Conservation (phyloP, 768 basidiomycete genomes). For the Collybia sp. region DNA sequence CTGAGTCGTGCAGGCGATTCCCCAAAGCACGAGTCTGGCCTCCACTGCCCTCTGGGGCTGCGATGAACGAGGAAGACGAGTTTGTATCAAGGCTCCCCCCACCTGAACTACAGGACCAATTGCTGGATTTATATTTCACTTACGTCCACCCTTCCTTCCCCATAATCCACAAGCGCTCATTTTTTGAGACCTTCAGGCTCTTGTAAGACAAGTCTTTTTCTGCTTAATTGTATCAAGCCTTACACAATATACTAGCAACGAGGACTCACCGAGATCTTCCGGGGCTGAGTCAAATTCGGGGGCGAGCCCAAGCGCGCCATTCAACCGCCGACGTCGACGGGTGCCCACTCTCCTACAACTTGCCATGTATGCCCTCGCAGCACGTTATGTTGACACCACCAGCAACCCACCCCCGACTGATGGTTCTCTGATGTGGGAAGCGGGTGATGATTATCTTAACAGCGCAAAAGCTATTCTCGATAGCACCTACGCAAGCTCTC, state of each 20-base stretch:
- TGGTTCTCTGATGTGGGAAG: constrained; percentile 69
- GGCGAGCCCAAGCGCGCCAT: constrained; percentile 21
- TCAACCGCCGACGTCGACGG: constrained; percentile 35
- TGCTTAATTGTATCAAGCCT: no score
- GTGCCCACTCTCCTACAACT: constrained; percentile 68
- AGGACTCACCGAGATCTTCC: constrained; percentile 13
- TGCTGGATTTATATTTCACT: constrained; percentile 75
- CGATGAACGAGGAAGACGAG: constrained; percentile 29
- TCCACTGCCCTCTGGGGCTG: constrained; percentile 34
- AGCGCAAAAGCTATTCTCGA: constrained; percentile 65
- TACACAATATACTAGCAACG: constrained; percentile 2
- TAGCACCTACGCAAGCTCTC: constrained; percentile 63
- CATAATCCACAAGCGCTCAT: constrained; percentile 65
- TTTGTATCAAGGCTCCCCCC: constrained; percentile 48
- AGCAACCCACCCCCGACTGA: constrained; percentile 34
- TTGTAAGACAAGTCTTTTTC: constrained; percentile 19
- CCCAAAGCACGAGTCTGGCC: constrained; percentile 92
- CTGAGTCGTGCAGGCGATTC: constrained; percentile 53
- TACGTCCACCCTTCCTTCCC: constrained; percentile 81
- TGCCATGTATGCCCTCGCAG: constrained; percentile 80
- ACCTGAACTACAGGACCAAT: constrained; percentile 52
- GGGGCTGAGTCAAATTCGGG: constrained; percentile 11
- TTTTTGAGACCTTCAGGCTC: constrained; percentile 52
- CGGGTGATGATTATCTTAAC: constrained; percentile 69
- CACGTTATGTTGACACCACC: constrained; percentile 53